These are phyloP conservation scores for Datisca glomerata DNA, from an alignment of 306 rosid species.

Conservation along the genomic window DNA sequence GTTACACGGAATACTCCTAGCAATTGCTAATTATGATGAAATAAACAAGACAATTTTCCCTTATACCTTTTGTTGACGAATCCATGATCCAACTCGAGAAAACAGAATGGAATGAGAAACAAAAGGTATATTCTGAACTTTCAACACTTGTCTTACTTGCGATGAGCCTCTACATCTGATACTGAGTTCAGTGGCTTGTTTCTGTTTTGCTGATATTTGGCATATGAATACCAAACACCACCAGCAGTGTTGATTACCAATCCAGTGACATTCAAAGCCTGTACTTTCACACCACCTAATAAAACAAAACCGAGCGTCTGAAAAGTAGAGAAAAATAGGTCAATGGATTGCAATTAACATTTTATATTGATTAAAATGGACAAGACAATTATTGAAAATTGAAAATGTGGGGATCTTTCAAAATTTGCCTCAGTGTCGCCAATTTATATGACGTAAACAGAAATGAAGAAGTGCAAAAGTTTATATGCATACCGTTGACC, in stretches of 20 bases:
- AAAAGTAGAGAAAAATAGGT: no score
- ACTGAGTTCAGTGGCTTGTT: slow-evolving; percentile 36
- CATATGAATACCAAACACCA: slow-evolving; percentile 87
- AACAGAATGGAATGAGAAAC: background rate
- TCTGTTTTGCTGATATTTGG: slow-evolving; percentile 72
- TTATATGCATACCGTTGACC: slow-evolving; percentile 61
- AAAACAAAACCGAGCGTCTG: slow-evolving; percentile 87
- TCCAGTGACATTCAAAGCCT: slow-evolving; percentile 69
- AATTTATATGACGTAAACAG: no score
- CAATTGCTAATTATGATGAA: background rate
- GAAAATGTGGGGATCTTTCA: no score
- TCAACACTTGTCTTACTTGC: slow-evolving; percentile 39
- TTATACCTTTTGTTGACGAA: background rate
- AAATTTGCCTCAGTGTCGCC: no score
- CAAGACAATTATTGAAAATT: no score
- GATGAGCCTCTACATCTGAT: slow-evolving; percentile 46
- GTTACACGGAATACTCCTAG: no score
- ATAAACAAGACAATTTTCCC: background rate
- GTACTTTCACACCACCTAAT: slow-evolving; percentile 82
- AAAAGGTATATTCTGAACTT: background rate
- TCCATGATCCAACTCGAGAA: background rate
- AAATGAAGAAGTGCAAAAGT: no score
- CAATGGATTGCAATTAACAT: background rate
- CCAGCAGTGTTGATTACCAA: slow-evolving; percentile 88
- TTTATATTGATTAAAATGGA: no score